Percentiles rank a stretch among this genome's conserved stretches.
Conservation (phyloP, 2,329 filamentous ascomycete genomes). For the Microdochium trichocladiopsis region DNA sequence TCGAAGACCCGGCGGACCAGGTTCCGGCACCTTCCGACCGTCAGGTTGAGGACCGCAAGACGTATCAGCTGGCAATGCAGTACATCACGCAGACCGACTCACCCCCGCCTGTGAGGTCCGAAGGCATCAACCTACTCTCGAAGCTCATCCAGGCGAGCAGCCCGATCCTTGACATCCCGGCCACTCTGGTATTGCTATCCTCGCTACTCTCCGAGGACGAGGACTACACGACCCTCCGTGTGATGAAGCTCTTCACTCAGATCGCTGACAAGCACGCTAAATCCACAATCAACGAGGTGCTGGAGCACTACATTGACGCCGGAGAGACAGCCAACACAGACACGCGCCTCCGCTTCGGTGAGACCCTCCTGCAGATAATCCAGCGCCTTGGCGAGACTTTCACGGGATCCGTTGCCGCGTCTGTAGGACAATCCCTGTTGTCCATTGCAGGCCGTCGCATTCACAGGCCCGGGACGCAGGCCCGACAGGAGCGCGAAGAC, state of each 20-base stretch:
- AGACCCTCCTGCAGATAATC: constrained; percentile 59
- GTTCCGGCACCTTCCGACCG: constrained; percentile 30
- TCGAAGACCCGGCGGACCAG: constrained; percentile 35
- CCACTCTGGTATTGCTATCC: constrained; percentile 55
- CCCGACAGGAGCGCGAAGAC: constrained; percentile 44
- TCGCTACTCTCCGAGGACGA: constrained; percentile 59
- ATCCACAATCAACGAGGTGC: constrained; percentile 53
- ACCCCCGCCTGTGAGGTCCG: constrained; percentile 58
- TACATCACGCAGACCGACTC: constrained; percentile 57
- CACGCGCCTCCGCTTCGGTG: constrained; percentile 60
- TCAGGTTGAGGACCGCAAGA: constrained; percentile 53
- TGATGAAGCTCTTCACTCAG: constrained; percentile 57
- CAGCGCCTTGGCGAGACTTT: constrained; percentile 52
- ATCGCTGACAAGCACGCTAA: constrained; percentile 56
- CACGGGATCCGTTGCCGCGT: constrained; percentile 40
- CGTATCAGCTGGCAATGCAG: constrained; percentile 53
- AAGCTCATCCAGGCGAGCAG: constrained; percentile 47
- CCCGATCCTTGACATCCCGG: constrained; percentile 58
- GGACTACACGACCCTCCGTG: constrained; percentile 65
- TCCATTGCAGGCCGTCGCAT: constrained; percentile 58
- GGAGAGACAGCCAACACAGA: constrained; percentile 53
- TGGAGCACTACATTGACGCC: constrained; percentile 61
- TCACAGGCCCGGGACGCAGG: constrained; percentile 50
- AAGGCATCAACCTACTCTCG: constrained; percentile 56
- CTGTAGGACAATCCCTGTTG: constrained; percentile 52